These are phyloP conservation scores for Trichomonascaceae sp. DNA, from an alignment of 1,139 yeast genomes.

Conservation along the genomic window DNA sequence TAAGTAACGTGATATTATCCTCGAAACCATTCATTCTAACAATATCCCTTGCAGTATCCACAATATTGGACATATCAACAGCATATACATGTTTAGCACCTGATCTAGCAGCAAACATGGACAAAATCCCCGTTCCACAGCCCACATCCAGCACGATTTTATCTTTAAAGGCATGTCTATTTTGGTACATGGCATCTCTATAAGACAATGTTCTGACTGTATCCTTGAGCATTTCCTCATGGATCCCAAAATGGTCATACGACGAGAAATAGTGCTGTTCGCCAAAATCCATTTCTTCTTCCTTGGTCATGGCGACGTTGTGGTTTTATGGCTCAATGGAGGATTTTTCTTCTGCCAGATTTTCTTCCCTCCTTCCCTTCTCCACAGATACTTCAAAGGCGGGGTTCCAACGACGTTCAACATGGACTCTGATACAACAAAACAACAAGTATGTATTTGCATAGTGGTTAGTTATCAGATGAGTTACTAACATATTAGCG, in stretches of 20 bases:
- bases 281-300: slow-evolving; percentile 31
- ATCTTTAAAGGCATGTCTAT: slow-evolving; percentile 82
- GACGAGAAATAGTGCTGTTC: slow-evolving; percentile 94
- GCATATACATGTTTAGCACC: slow-evolving; percentile 97
- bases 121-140: slow-evolving; percentile 94
- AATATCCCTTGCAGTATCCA: slow-evolving; percentile 87
- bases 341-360: neutral
- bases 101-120: slow-evolving; percentile 97
- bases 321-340: neutral
- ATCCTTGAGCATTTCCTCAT: slow-evolving; percentile 98
- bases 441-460: neutral
- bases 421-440: neutral
- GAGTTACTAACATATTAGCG: slow-evolving; percentile 4
- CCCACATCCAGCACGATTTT: slow-evolving; percentile 98
- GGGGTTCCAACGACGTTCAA: neutral
- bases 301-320: neutral
- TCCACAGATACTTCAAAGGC: neutral
- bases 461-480: neutral
- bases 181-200: slow-evolving; percentile 87
- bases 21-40: slow-evolving; percentile 76
- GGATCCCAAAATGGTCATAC: slow-evolving; percentile 95
- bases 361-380: neutral
- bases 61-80: slow-evolving; percentile 95
- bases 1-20: slow-evolving; percentile 81
- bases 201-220: slow-evolving; percentile 87